A percentile compares a stretch with the other conserved stretches of the same genome.
phyloP scores from a whole-genome alignment of 2,329 filamentous ascomycete genomes.

The Berkeleyomyces basicola region DNA sequence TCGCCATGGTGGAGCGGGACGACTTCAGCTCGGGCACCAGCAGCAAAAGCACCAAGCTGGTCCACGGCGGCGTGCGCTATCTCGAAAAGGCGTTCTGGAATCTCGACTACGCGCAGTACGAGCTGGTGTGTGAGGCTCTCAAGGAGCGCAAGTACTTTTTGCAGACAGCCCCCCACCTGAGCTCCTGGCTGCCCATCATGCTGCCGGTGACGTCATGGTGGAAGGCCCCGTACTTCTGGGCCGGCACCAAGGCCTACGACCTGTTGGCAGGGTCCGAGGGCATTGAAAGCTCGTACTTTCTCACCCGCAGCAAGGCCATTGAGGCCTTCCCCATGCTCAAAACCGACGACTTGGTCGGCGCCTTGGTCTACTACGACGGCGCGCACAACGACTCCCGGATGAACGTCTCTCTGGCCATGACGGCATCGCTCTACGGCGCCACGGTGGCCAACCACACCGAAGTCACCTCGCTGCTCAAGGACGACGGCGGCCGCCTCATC shows the following conservation, averaged over 20 bases:
- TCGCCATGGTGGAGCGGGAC: constrained; percentile 55
- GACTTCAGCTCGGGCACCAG: constrained; percentile 60
- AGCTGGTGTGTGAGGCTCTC: constrained; percentile 54
- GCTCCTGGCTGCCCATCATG: constrained; percentile 61
- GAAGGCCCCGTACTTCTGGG: constrained; percentile 64
- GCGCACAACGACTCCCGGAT: constrained; percentile 86
- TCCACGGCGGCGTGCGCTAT: constrained; percentile 61
- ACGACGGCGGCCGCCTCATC: constrained; percentile 53
- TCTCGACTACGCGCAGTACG: constrained; percentile 56
- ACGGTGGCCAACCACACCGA: constrained; percentile 74
- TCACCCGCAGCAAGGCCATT: constrained; percentile 71
- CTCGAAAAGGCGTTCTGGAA: constrained; percentile 63
- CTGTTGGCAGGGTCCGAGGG: constrained; percentile 72
- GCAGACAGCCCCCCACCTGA: constrained; percentile 57
- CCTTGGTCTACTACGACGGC: constrained; percentile 81
- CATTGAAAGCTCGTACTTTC: constrained; percentile 77
- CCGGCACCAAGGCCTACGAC: constrained; percentile 68
- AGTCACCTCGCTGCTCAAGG: constrained; percentile 60
- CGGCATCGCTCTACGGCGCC: constrained; percentile 69
- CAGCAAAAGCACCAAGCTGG: constrained; percentile 60
- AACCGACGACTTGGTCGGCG: constrained; percentile 60
- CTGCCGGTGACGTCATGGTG: constrained; percentile 59
- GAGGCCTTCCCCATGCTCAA: constrained; percentile 83
- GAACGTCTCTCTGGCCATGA: constrained; percentile 81
- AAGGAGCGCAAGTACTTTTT: constrained; percentile 62